These are phyloP conservation scores for Monosporascus cannonballus DNA, from an alignment of 2,329 filamentous ascomycete genomes.

Conservation along the genomic window DNA sequence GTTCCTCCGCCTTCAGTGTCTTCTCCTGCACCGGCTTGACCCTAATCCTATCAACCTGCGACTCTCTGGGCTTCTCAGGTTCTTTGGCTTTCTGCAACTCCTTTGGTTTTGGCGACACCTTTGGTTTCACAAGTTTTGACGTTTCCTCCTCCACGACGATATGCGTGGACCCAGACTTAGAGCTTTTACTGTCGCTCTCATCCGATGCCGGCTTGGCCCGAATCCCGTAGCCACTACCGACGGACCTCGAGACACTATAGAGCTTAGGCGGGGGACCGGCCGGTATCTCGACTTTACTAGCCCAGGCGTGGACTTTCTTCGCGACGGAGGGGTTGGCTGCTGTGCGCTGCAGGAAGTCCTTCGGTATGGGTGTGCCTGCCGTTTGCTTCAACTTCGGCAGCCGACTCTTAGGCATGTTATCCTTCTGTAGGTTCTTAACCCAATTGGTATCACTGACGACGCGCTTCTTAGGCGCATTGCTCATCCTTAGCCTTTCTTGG, in stretches of 20 bases:
- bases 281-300: slow-evolving; percentile 45
- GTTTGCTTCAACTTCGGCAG: slow-evolving; percentile 30
- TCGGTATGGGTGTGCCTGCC: slow-evolving; percentile 42
- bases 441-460: slow-evolving; percentile 93
- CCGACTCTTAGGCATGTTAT: slow-evolving; percentile 37
- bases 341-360: slow-evolving; percentile 50
- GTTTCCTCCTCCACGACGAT: slow-evolving; percentile 6
- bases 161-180: slow-evolving; percentile 2
- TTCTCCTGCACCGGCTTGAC: neutral
- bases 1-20: slow-evolving; percentile 3
- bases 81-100: no score
- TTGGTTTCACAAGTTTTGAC: neutral
- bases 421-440: slow-evolving; percentile 56
- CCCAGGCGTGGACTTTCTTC: slow-evolving; percentile 59
- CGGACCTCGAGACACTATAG: slow-evolving; percentile 31
- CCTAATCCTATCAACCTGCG: neutral
- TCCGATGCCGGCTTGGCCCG: slow-evolving; percentile 28
- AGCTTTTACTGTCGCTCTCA: slow-evolving; percentile 1
- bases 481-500: slow-evolving; percentile 33
- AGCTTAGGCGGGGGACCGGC: slow-evolving; percentile 32
- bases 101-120: neutral
- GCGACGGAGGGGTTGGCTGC: slow-evolving; percentile 49
- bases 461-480: slow-evolving; percentile 74
- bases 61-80: no score
- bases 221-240: slow-evolving; percentile 33